Evolutionary conservation across 139 green algal species (phyloP), one percentile per base, ranked within the genome.

Genomic region (Chlorella sp.): DNA sequence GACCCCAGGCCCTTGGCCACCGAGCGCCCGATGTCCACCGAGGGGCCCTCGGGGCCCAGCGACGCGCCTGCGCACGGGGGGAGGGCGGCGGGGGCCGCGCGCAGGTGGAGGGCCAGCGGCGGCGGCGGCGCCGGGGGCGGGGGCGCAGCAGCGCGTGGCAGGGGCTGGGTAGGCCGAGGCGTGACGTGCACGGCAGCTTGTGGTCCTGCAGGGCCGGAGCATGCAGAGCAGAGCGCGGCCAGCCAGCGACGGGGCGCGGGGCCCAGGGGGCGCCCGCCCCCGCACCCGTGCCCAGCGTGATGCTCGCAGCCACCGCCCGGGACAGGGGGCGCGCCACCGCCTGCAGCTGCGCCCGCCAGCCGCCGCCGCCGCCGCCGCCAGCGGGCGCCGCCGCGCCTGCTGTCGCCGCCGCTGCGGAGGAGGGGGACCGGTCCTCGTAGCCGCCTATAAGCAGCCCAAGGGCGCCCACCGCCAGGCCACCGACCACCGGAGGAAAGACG

Each of bases 31-130:
- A 99, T 93, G 75, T 99, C 95, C n/a, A 98, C 95, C 55, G 71
- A 88, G 58, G 95, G 95, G 1, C 93, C 95, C 77, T 98, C 95
- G 0, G 95, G 95, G 0, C 95, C 95, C 46, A 99, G 80, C 2
- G 87, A 94, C 31, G 88, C 89, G 6, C 95, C 95, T 19, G 80
- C 90, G 43, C 94, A 91, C 8, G 97, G 82, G 0, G 89, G 96
- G 65, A 97, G 82, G 14, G 90, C 89, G 33, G 8, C 1, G 8
- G 3, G 8, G 23, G 11, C 15, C 31, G 29, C 5, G 33, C 12
- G 58, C 14, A 35, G 33, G 33, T 43, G 58, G 9, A 36, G 14
- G 36, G 17, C 25, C 35, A 35, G 35, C 9, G 36, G 35, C 53
- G 53, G 53, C 27, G 53, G 3, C 31, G 9, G 89, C 88, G 8